phyloP scores from a whole-genome alignment of 208 protist genomes.

The Leptomonas pyrrhocoris region DNA sequence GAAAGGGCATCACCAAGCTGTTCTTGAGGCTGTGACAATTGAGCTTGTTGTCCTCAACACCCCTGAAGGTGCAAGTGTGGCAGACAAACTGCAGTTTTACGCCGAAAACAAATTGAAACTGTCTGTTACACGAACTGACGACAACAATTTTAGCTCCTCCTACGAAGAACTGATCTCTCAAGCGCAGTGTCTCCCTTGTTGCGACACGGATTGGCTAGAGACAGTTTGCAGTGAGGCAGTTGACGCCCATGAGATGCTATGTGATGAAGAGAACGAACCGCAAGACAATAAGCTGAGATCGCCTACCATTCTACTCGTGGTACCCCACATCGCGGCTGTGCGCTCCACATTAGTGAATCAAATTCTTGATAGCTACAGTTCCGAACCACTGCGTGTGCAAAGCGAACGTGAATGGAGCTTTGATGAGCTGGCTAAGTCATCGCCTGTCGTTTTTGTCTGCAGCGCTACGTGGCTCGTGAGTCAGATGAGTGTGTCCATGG shows the following conservation, averaged over 20 bases:
- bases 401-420: slow-evolving; percentile 24
- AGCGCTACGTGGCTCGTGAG: slow-evolving; percentile 46
- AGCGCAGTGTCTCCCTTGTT: slow-evolving; percentile 7
- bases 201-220: slow-evolving; percentile 15
- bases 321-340: slow-evolving; percentile 32
- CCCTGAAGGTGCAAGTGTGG: slow-evolving; percentile 20
- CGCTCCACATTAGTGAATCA: slow-evolving; percentile 33
- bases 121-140: slow-evolving; percentile 27
- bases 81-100: slow-evolving; percentile 55
- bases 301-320: slow-evolving; percentile 46
- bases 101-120: slow-evolving; percentile 50
- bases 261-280: slow-evolving; percentile 9
- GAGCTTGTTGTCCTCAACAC: slow-evolving; percentile 44
- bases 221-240: slow-evolving; percentile 22
- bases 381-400: slow-evolving; percentile 47
- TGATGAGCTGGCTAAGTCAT: slow-evolving; percentile 17
- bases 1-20: slow-evolving; percentile 14
- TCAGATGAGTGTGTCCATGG: slow-evolving; percentile 24
- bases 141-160: slow-evolving; percentile 5
- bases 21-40: slow-evolving; percentile 26
- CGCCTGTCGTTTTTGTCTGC: slow-evolving; percentile 58
- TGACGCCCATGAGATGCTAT: slow-evolving; percentile 33
- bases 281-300: neutral
- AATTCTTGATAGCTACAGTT: slow-evolving; percentile 67
- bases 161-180: slow-evolving; percentile 14